These are phyloP conservation scores for Gnomoniopsis smithogilvyi DNA, from an alignment of 2,329 filamentous ascomycete genomes.

Conservation along the genomic window DNA sequence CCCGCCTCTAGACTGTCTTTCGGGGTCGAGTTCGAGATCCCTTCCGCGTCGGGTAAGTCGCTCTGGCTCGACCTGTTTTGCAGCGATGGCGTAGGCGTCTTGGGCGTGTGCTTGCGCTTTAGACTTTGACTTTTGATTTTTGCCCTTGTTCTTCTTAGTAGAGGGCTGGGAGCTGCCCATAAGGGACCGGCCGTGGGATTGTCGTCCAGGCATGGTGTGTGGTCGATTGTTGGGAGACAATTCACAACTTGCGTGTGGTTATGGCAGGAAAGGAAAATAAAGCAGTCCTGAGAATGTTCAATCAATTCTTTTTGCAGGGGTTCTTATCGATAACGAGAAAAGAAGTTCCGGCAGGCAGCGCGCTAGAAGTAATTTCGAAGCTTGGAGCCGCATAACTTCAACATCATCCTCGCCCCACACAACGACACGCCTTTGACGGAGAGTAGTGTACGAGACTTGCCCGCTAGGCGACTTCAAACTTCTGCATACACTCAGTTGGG, in stretches of 20 bases:
- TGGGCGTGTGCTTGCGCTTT: slow-evolving; percentile 48
- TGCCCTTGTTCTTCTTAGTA: slow-evolving; percentile 26
- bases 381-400: background rate
- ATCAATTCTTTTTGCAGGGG: slow-evolving; percentile 12
- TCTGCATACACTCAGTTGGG: background rate
- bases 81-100: slow-evolving; percentile 56
- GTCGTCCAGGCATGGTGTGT: slow-evolving; percentile 51
- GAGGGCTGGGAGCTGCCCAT: slow-evolving; percentile 28
- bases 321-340: slow-evolving; percentile 13
- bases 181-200: slow-evolving; percentile 54
- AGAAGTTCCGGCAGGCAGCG: slow-evolving; percentile 7
- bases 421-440: background rate
- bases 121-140: slow-evolving; percentile 40
- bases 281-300: background rate
- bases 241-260: background rate
- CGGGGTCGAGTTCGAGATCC: slow-evolving; percentile 49
- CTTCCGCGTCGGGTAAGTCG: slow-evolving; percentile 38
- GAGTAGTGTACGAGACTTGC: background rate
- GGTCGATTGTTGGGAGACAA: background rate
- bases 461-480: background rate
- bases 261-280: background rate
- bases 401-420: background rate
- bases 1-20: slow-evolving; percentile 27
- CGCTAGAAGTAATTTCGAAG: slow-evolving; percentile 3
- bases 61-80: slow-evolving; percentile 43